Percentiles rank a stretch among this genome's conserved stretches.
Evolutionary conservation across 495 filamentous ascomycete genomes (phyloP).

Genomic region (Aspergillus sparsus): DNA sequence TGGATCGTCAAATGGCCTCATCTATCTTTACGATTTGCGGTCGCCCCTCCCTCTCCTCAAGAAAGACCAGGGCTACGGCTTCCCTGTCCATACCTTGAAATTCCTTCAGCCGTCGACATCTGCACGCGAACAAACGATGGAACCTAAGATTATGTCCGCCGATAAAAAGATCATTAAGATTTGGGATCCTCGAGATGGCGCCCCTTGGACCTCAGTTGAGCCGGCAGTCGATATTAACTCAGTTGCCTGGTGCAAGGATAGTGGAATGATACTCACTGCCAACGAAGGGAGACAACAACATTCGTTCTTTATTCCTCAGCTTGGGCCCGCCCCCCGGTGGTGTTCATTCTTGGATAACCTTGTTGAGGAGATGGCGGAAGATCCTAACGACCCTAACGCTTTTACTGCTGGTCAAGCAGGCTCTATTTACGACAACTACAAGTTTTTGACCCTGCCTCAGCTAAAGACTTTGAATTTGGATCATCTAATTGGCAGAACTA

Average conservation of each 20-base stretch:
- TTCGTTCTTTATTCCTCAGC: conserved; percentile 92
- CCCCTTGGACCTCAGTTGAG: conserved; percentile 92
- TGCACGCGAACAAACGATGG: conserved; percentile 58
- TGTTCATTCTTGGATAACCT: conserved; percentile 95
- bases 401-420: conserved; percentile 54
- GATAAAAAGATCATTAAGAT: conserved; percentile 98
- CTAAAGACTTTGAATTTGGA: conserved; percentile 77
- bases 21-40: conserved; percentile 90
- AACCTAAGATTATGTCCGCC: conserved; percentile 85
- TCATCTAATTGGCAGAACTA: conserved; percentile 84
- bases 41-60: conserved; percentile 79
- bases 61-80: conserved; percentile 96
- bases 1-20: conserved; percentile 85
- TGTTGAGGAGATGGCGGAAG: conserved; percentile 97
- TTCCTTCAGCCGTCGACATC: conserved; percentile 75
- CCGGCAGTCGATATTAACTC: conserved; percentile 92
- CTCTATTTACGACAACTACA: conserved; percentile 96
- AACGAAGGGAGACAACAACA: conserved; percentile 94
- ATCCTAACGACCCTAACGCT: conserved; percentile 66
- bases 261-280: conserved; percentile 89
- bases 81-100: conserved; percentile 84
- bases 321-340: conserved; percentile 92
- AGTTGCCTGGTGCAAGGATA: conserved; percentile 83
- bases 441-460: conserved; percentile 88
- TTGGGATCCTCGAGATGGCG: conserved; percentile 79